Percentiles rank a stretch among this genome's conserved stretches.
Conservation (phyloP, 768 basidiomycete species). For the Lactarius hengduanensis region DNA sequence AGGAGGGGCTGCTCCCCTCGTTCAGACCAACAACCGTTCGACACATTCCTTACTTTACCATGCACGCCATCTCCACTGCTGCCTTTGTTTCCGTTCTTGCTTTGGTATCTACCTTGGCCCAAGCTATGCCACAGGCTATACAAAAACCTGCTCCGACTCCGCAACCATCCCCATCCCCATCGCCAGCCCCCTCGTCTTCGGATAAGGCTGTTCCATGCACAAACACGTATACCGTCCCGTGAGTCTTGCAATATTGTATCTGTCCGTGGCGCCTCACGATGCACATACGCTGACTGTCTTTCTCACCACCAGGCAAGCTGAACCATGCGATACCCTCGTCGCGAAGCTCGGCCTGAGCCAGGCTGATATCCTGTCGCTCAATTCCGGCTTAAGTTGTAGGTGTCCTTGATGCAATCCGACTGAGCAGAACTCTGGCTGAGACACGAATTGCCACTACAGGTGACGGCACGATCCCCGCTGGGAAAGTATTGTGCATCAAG, state of each 20-base stretch:
- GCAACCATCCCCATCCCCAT: too few relatives aligned
- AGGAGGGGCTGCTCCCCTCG: neutral
- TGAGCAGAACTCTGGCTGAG: neutral
- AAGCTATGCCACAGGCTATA: neutral
- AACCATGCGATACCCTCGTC: conserved; percentile 6
- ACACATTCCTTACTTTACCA: neutral
- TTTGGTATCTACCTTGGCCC: neutral
- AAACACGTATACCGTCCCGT: conserved; percentile 4
- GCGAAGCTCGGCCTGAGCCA: neutral
- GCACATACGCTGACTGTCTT: neutral
- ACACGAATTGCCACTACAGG: neutral
- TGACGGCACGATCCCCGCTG: neutral
- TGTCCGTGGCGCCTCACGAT: neutral
- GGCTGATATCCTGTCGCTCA: neutral
- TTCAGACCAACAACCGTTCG: neutral
- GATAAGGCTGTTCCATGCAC: neutral
- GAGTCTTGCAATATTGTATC: neutral
- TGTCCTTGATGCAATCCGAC: neutral
- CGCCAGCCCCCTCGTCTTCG: too few relatives aligned
- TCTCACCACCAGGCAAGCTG: neutral
- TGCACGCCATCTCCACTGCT: conserved; percentile 8
- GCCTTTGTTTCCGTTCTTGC: conserved; percentile 7
- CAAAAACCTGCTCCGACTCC: too few relatives aligned
- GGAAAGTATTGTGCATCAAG: neutral
- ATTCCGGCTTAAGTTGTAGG: conserved; percentile 15